A percentile compares a stretch with the other conserved stretches of the same genome.
Conservation (phyloP, 2,329 filamentous ascomycete genomes). For the Hypoxylon sp. region DNA sequence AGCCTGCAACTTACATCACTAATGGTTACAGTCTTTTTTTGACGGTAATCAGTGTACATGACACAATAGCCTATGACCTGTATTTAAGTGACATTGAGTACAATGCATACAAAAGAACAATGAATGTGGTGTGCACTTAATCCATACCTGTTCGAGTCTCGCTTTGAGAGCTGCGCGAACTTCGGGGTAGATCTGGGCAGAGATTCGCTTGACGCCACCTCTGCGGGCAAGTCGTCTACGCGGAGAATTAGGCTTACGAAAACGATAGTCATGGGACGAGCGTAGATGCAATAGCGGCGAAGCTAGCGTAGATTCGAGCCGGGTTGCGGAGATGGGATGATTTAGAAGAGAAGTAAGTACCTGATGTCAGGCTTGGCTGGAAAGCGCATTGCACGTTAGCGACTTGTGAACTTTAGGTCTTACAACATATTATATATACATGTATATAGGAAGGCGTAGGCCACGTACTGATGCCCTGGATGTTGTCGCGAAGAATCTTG, state of each 20-base stretch:
- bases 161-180: constrained; percentile 66
- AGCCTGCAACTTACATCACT: constrained; percentile 67
- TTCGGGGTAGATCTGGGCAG: constrained; percentile 74
- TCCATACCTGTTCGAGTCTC: constrained; percentile 64
- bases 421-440: background rate
- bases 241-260: constrained; percentile 24
- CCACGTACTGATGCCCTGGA: constrained; percentile 54
- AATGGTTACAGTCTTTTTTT: constrained; percentile 74
- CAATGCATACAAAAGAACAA: background rate
- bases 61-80: constrained; percentile 69
- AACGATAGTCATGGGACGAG: constrained; percentile 16
- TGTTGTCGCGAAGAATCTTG: constrained; percentile 55
- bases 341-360: constrained; percentile 55
- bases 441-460: background rate
- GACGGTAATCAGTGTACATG: constrained; percentile 67
- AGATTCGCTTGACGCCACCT: constrained; percentile 83
- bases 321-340: constrained; percentile 17
- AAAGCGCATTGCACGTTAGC: constrained; percentile 41
- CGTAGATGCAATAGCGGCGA: constrained; percentile 1
- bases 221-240: constrained; percentile 78
- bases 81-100: constrained; percentile 7
- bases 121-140: constrained; percentile 30
- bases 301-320: constrained; percentile 5
- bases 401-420: constrained; percentile 8
- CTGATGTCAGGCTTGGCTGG: constrained; percentile 69